Base-by-base conservation (phyloP, 2,329 filamentous ascomycete species). In the Graphilbum sp. region DNA sequence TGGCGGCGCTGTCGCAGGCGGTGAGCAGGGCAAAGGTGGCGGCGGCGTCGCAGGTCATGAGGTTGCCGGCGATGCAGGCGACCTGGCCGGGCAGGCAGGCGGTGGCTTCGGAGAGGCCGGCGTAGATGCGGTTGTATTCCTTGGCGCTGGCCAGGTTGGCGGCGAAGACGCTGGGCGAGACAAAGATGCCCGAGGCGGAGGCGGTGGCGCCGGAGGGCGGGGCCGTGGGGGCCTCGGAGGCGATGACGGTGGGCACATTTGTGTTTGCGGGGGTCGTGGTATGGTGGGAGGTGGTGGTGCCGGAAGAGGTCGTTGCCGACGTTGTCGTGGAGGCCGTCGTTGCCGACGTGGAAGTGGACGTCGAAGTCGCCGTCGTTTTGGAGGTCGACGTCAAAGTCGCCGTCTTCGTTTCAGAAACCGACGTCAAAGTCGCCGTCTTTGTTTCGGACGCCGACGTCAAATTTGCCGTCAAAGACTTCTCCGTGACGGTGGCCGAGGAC, bases 41-140 rank as follows among this genome's bases (percentile, higher is more conserved):
- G 11, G 44, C 42, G 10, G 34, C 12, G 21, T 53, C 51, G 47
- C 72, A 77, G 13, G 50, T 50, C n/a, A 58, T 69, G 5, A 66
- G 47, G 36, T 62, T 58, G 18, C 67, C 65, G 13, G 56, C 50
- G 33, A 75, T 62, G 38, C 72, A 76, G 5, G 70, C 69, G 3
- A 61, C 57, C 41, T 73, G 64, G 20, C 56, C 56, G 1, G 49
- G 38, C 0, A 46, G 49, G 48, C 72, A 76, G 36, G 63, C 56
- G 3, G 66, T 64, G 17, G 61, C 45, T 6, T 59, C 53, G 1
- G 60, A 64, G 25, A 69, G 52, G 2, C 46, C 50, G 20, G 57
- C 55, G 43, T 67, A 72, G 19, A 64, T 43, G 10, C 53, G 44
- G 50, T 76, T 75, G 47, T 67, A 61, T 3, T 51, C 41, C 31